Base-by-base conservation (phyloP, 2,329 filamentous ascomycete genomes). In the Fusarium succisae region DNA sequence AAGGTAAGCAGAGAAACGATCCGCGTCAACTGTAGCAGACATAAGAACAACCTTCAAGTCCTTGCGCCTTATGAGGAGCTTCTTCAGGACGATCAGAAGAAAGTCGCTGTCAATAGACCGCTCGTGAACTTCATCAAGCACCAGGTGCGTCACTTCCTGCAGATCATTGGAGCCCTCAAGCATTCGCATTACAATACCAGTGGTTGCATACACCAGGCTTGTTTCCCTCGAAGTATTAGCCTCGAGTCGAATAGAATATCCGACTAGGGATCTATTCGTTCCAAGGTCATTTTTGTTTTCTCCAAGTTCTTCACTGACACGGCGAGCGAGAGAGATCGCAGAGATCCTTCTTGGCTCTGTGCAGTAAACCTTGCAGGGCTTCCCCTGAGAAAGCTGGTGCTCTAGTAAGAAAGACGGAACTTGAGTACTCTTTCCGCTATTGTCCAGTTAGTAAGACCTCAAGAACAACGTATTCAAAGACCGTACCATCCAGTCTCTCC, bases 71-170 rank as follows among this genome's bases (percentile, higher is more conserved):
- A 89, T 81, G 84, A 98, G 89, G 8, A 99, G 86, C 71, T 95
- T 93, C 79, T 94, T 94, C 57, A 99, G 88, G 3, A 98, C 93
- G 76, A 99, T 96, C 22, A 99, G 87, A 39, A 99, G 86, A 81
- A 99, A 98, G 81, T 99, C 96, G 64, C 95, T 98, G 80, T 99
- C 96, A 76, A 99, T 98, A 18, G 94, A 94, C 70, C 96, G 91
- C 82, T 99, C 96, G 80, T 99, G 96, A 6, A 98, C 96, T 83
- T 99, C 96, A 79, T 99, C 96, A n/a, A 99, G 91, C 51, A 99
- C 91, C 68, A 99, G 85, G 83, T 98, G 96, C 1, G 96, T 98
- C 59, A 99, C 92, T 73, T 98, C 96, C 65, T 91, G 89, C 48
- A 99, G 89, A 63, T 97, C 93, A 73, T 94, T 93, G 0, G 94